Evolutionary conservation across 108 stramenopile species (phyloP).

Genomic region (Nitzschia sp.): DNA sequence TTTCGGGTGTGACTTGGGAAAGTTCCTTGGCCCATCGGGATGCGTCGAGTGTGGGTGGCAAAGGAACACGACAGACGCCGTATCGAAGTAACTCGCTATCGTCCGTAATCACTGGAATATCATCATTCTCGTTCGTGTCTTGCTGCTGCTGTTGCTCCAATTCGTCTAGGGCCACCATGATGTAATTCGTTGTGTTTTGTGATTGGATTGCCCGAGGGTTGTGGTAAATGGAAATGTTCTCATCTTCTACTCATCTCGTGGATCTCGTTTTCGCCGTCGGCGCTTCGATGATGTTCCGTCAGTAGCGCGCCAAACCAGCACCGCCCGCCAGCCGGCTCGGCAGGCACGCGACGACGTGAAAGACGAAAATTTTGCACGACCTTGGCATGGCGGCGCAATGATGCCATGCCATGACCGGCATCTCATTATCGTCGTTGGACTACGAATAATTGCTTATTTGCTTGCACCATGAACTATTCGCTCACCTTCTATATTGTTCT

Average conservation of each 20-base stretch:
- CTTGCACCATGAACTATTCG: not conserved
- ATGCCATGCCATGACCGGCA: too few species aligned
- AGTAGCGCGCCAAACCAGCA: too few species aligned
- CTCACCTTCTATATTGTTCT: not conserved
- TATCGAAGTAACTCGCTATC: conserved; percentile 10
- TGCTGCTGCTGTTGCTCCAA: not conserved
- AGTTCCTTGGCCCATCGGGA: conserved; percentile 36
- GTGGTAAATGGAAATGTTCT: too few species aligned
- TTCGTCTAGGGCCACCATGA: not conserved
- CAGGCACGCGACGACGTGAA: too few species aligned
- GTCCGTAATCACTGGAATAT: conserved; percentile 2
- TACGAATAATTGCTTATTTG: too few species aligned
- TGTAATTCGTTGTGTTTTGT: not conserved
- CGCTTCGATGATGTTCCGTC: too few species aligned
- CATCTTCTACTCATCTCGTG: too few species aligned
- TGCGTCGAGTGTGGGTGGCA: conserved; percentile 22
- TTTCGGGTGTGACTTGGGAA: conserved; percentile 38
- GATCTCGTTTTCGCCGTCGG: too few species aligned
- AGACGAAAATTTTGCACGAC: too few species aligned
- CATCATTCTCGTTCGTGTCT: not conserved
- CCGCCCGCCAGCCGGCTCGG: too few species aligned
- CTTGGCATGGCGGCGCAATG: too few species aligned
- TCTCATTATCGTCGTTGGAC: too few species aligned
- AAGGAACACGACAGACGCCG: conserved; percentile 39
- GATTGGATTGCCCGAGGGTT: not conserved